Percentiles rank a stretch among this genome's conserved stretches.
Evolutionary conservation across 2,329 filamentous ascomycete genomes (phyloP).

Genomic region (Leptographium radiaticola): DNA sequence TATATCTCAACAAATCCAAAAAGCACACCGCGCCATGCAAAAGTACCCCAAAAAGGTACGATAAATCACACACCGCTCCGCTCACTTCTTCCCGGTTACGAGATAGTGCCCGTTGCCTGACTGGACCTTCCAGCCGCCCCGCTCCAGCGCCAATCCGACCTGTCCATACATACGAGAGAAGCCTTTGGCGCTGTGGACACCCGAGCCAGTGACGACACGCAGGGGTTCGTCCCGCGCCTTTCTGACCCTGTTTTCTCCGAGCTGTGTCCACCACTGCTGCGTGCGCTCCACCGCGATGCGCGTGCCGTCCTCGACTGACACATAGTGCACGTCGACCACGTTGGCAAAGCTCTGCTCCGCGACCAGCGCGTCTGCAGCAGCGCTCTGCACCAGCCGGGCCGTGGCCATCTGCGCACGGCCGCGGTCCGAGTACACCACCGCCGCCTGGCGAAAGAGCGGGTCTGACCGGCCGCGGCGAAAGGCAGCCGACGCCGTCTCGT

Average conservation of each 20-base stretch:
- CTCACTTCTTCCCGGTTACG: conserved; percentile 43
- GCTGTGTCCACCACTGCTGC: conserved; percentile 59
- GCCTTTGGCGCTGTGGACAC: conserved; percentile 65
- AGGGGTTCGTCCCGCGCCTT: conserved; percentile 41
- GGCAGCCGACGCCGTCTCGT: conserved; percentile 26
- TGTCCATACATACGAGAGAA: conserved; percentile 64
- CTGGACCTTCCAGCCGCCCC: conserved; percentile 75
- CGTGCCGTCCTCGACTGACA: conserved; percentile 68
- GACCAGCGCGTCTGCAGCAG: conserved; percentile 58
- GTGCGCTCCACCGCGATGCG: conserved; percentile 60
- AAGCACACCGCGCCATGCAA: too few relatives aligned
- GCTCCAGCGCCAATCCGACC: conserved; percentile 61
- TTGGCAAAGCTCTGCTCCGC: conserved; percentile 49
- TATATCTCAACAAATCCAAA: too few relatives aligned
- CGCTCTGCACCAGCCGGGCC: conserved; percentile 45
- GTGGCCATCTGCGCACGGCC: conserved; percentile 50
- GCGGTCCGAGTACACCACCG: conserved; percentile 60
- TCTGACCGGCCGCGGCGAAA: conserved; percentile 48
- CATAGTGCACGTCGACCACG: conserved; percentile 77
- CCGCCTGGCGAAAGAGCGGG: conserved; percentile 60
- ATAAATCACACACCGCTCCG: not conserved
- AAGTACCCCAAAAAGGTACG: too few relatives aligned
- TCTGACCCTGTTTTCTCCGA: conserved; percentile 50
- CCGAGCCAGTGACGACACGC: conserved; percentile 68
- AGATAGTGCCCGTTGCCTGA: conserved; percentile 56